A percentile compares a stretch with the other conserved stretches of the same genome.
phyloP scores from a whole-genome alignment of 805 yeast species.

The Saturnispora galanensis region DNA sequence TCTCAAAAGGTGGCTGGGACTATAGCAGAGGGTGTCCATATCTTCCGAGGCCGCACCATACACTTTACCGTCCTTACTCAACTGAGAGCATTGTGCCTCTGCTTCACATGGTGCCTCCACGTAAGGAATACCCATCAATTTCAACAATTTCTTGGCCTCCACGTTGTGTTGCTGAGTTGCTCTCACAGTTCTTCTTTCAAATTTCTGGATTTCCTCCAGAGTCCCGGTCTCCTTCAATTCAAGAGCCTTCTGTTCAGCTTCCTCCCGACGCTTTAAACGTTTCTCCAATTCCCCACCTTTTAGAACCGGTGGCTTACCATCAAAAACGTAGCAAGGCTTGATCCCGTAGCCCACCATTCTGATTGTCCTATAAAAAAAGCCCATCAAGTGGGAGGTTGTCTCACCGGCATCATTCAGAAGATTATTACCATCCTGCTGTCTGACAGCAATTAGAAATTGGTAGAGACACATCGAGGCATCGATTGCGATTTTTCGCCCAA shows the following conservation, averaged over 20 bases:
- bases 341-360: slow-evolving; percentile 87
- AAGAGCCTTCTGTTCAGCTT: slow-evolving; percentile 67
- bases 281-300: slow-evolving; percentile 91
- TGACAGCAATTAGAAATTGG: slow-evolving; percentile 90
- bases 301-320: slow-evolving; percentile 93
- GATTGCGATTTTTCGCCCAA: slow-evolving; percentile 96
- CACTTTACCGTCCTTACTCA: slow-evolving; percentile 83
- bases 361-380: slow-evolving; percentile 90
- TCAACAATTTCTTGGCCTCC: slow-evolving; percentile 75
- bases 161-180: slow-evolving; percentile 89
- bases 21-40: slow-evolving; percentile 95
- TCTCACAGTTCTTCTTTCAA: slow-evolving; percentile 78
- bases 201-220: slow-evolving; percentile 62
- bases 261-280: slow-evolving; percentile 70
- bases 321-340: slow-evolving; percentile 94
- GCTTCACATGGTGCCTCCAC: slow-evolving; percentile 97
- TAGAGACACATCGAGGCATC: slow-evolving; percentile 95
- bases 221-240: slow-evolving; percentile 74
- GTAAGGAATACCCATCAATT: slow-evolving; percentile 90
- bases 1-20: slow-evolving; percentile 72
- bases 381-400: slow-evolving; percentile 89
- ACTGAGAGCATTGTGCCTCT: slow-evolving; percentile 94
- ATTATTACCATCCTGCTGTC: slow-evolving; percentile 96
- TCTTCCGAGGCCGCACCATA: slow-evolving; percentile 98
- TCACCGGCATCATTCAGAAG: slow-evolving; percentile 83